A percentile compares a stretch with the other conserved stretches of the same genome.
These are phyloP conservation scores for Tetrahymena malaccensis DNA, from an alignment of 73 alveolate species.

Conservation along the genomic window DNA sequence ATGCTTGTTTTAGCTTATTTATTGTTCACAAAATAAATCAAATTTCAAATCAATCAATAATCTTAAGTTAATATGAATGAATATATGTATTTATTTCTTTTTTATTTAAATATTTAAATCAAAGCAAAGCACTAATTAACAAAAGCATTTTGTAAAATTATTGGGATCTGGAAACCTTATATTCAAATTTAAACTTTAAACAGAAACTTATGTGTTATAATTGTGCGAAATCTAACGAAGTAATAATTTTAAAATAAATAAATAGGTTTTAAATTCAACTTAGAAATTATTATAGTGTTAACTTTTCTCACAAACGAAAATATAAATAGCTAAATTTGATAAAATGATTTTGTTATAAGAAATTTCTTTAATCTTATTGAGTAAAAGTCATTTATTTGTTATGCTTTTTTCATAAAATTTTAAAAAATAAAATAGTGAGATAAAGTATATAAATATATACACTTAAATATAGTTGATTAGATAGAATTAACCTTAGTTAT, in stretches of 20 bases:
- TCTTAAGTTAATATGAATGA: background rate
- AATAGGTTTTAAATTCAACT: background rate
- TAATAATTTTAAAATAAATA: too few species aligned
- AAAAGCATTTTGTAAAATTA: background rate
- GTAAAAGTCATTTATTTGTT: too few species aligned
- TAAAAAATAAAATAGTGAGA: too few species aligned
- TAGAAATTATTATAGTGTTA: too few species aligned
- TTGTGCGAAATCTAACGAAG: background rate
- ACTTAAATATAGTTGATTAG: too few species aligned
- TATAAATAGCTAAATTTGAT: too few species aligned
- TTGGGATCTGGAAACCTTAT: background rate
- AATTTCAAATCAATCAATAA: background rate
- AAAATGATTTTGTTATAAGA: too few species aligned
- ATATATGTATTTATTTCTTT: too few species aligned
- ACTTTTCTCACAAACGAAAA: background rate
- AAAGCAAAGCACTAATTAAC: background rate
- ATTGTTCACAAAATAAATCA: background rate
- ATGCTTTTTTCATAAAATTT: too few species aligned
- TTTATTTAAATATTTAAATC: background rate
- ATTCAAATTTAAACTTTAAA: background rate
- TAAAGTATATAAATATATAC: too few species aligned
- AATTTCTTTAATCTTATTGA: too few species aligned
- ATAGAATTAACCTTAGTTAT: too few species aligned
- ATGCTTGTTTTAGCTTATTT: background rate
- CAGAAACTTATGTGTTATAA: background rate